A percentile compares a stretch with the other conserved stretches of the same genome.
Evolutionary conservation across 305 asterid species (phyloP).

Genomic region (Fraxinus angustifolia): DNA sequence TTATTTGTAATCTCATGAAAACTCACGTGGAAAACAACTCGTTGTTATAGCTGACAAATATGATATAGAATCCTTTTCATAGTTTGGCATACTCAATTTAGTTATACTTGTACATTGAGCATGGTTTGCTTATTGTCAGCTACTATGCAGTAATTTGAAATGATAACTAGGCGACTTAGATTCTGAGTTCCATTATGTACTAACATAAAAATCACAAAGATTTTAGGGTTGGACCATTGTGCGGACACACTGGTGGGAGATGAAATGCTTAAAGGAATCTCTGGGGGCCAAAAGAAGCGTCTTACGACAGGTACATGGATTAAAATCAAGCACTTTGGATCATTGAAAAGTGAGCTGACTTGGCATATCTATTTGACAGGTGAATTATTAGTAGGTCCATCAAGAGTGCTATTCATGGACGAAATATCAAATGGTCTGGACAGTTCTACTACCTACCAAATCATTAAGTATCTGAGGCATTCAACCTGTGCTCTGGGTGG

Average conservation of each 20-base stretch:
- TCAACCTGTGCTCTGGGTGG: neutral
- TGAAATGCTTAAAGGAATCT: conserved; percentile 94
- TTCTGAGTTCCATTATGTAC: conserved; percentile 1
- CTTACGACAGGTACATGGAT: conserved; percentile 68
- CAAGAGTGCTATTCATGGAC: conserved; percentile 41
- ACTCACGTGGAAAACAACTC: neutral
- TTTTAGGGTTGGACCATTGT: conserved; percentile 90
- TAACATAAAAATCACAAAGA: conserved; percentile 68
- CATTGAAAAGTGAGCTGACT: conserved; percentile 28
- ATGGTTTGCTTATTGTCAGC: neutral
- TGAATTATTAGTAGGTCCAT: conserved; percentile 78
- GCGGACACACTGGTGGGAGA: conserved; percentile 93
- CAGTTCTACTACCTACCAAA: conserved; percentile 1
- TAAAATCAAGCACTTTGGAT: neutral
- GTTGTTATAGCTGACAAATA: neutral
- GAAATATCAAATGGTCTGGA: neutral
- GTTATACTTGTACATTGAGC: neutral
- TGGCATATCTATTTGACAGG: conserved; percentile 51
- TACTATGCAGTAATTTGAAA: neutral
- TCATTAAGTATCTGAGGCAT: conserved; percentile 19
- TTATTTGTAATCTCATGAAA: neutral
- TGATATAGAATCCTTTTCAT: neutral
- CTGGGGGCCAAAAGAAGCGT: conserved; percentile 96
- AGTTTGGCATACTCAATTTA: neutral
- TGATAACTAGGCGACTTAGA: neutral